These are phyloP conservation scores for Neurospora sp. DNA, from an alignment of 495 filamentous ascomycete species.

Conservation along the genomic window DNA sequence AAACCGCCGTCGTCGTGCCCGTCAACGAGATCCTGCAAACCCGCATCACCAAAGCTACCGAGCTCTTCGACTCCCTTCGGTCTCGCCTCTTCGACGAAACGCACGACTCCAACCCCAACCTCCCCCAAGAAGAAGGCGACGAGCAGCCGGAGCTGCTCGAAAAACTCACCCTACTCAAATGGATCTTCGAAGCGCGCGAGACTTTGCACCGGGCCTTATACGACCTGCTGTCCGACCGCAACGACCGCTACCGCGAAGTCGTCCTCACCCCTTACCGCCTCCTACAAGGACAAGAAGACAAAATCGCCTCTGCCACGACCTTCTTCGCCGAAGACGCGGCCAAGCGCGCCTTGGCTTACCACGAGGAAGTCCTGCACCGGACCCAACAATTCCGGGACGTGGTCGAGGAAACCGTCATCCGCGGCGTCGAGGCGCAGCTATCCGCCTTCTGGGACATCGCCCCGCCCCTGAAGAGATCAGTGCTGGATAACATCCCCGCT, in stretches of 20 bases:
- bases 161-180: constrained; percentile 88
- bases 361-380: constrained; percentile 56
- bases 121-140: constrained; percentile 87
- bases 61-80: constrained; percentile 61
- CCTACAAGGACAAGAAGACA: constrained; percentile 43
- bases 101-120: constrained; percentile 60
- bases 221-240: constrained; percentile 71
- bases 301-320: constrained; percentile 58
- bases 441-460: constrained; percentile 97
- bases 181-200: constrained; percentile 93
- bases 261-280: constrained; percentile 73
- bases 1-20: constrained; percentile 63
- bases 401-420: constrained; percentile 73
- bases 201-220: constrained; percentile 73
- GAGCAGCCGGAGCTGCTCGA: constrained; percentile 91
- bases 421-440: constrained; percentile 83
- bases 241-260: constrained; percentile 73
- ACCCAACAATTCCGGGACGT: constrained; percentile 69
- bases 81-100: constrained; percentile 63
- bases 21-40: constrained; percentile 62
- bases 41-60: constrained; percentile 50
- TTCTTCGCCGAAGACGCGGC: constrained; percentile 74
- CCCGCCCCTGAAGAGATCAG: constrained; percentile 53
- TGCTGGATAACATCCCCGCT: constrained; percentile 68
- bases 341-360: constrained; percentile 55